Percentiles rank a stretch among this genome's conserved stretches.
These are phyloP conservation scores for Erysiphe neolycopersici DNA, from an alignment of 2,329 filamentous ascomycete genomes.

Conservation along the genomic window DNA sequence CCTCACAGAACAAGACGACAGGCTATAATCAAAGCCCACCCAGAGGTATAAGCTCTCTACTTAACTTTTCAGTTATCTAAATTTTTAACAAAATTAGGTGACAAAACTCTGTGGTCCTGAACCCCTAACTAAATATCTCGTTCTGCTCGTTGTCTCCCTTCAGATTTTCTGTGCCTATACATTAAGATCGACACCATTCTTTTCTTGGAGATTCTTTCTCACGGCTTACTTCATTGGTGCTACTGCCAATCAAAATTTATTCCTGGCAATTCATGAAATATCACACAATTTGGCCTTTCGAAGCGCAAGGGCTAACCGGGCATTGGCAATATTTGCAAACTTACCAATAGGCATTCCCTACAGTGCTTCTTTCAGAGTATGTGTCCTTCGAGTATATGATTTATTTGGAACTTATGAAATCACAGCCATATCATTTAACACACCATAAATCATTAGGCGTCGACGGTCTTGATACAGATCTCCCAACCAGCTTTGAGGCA, in stretches of 20 bases:
- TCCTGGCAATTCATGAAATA: conserved; percentile 96
- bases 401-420: conserved; percentile 6
- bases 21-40: conserved; percentile 94
- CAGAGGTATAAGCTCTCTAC: conserved; percentile 34
- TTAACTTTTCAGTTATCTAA: neutral
- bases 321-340: conserved; percentile 83
- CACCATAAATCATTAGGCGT: conserved; percentile 98
- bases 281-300: conserved; percentile 91
- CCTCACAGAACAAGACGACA: conserved; percentile 74
- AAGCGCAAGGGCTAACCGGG: conserved; percentile 49
- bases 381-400: conserved; percentile 10
- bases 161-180: conserved; percentile 56
- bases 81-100: conserved; percentile 29
- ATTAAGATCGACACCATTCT: conserved; percentile 49
- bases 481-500: conserved; percentile 77
- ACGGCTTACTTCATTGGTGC: conserved; percentile 81
- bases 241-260: conserved; percentile 93
- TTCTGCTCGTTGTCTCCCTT: conserved; percentile 54
- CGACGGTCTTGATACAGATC: conserved; percentile 82
- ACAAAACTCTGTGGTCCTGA: conserved; percentile 93
- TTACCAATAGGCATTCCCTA: conserved; percentile 89
- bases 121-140: conserved; percentile 83
- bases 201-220: conserved; percentile 62
- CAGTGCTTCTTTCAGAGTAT: conserved; percentile 73
- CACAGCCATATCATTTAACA: conserved; percentile 83